These are phyloP conservation scores for Verticillium alfalfae DNA, from an alignment of 2,329 filamentous ascomycete species.

Conservation along the genomic window DNA sequence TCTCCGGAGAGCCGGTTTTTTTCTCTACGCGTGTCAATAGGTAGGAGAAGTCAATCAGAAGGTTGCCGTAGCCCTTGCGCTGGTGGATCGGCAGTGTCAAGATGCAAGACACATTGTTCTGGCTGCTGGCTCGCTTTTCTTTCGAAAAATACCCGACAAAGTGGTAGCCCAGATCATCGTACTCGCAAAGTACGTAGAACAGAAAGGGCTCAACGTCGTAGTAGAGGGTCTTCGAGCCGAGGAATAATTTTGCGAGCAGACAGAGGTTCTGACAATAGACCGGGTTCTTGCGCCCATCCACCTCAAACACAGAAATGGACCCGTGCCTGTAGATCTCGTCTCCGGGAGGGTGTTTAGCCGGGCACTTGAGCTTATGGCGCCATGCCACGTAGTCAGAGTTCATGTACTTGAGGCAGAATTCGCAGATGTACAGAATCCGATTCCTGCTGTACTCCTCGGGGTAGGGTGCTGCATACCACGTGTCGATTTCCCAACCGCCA, in stretches of 20 bases:
- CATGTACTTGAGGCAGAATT: slow-evolving; percentile 99
- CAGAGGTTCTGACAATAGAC: slow-evolving; percentile 99
- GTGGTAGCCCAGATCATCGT: slow-evolving; percentile 85
- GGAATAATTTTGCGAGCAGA: slow-evolving; percentile 88
- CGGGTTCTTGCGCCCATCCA: slow-evolving; percentile 92
- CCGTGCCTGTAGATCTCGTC: slow-evolving; percentile 95
- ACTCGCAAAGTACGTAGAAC: slow-evolving; percentile 96
- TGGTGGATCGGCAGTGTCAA: slow-evolving; percentile 94
- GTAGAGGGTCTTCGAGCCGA: slow-evolving; percentile 98
- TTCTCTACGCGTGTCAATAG: slow-evolving; percentile 87
- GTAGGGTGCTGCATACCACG: slow-evolving; percentile 97
- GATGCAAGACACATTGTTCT: slow-evolving; percentile 98
- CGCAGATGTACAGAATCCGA: slow-evolving; percentile 95
- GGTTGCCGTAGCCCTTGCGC: slow-evolving; percentile 92
- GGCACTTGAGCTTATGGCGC: slow-evolving; percentile 95
- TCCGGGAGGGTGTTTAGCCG: slow-evolving; percentile 91
- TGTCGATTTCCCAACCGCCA: slow-evolving; percentile 95
- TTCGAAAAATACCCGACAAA: slow-evolving; percentile 99
- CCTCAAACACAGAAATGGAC: slow-evolving; percentile 92
- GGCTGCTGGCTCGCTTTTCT: slow-evolving; percentile 88
- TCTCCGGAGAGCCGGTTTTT: slow-evolving; percentile 94
- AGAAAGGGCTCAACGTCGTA: slow-evolving; percentile 97
- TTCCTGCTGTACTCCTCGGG: slow-evolving; percentile 98
- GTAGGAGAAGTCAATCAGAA: slow-evolving; percentile 98
- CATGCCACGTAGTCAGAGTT: slow-evolving; percentile 98